Conservation (phyloP, 2,329 filamentous ascomycete species). For the Penicillium sp. region DNA sequence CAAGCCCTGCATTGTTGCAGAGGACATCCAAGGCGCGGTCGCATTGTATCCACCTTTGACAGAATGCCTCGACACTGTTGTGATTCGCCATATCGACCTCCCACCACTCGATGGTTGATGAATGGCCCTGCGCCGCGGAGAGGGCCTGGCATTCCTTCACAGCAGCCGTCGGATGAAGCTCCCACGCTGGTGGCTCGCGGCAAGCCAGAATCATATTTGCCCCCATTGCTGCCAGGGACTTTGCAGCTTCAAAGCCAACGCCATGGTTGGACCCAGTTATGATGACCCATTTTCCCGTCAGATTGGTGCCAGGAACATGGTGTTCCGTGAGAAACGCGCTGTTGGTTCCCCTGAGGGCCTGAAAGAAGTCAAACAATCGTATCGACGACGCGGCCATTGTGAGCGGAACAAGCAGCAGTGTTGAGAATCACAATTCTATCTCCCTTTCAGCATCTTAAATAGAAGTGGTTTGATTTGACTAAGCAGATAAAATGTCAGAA, state of each 20-base stretch:
- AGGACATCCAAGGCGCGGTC: slow-evolving; percentile 17
- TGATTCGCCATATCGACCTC: slow-evolving; percentile 18
- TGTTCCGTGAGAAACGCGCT: slow-evolving; percentile 4
- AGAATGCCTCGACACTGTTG: slow-evolving; percentile 15
- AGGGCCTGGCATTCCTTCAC: slow-evolving; percentile 11
- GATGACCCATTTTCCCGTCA: slow-evolving; percentile 19
- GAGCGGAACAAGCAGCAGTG: background rate
- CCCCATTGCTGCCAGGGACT: slow-evolving; percentile 18
- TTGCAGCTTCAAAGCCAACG: slow-evolving; percentile 18
- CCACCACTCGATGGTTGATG: slow-evolving; percentile 18
- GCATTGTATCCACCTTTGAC: slow-evolving; percentile 12
- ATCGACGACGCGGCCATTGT: background rate
- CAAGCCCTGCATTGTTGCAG: slow-evolving; percentile 19
- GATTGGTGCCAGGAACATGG: slow-evolving; percentile 7
- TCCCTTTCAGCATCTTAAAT: background rate
- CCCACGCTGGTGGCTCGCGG: slow-evolving; percentile 17
- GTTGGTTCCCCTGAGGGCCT: background rate
- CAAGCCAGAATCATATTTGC: slow-evolving; percentile 23
- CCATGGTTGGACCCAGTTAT: slow-evolving; percentile 21
- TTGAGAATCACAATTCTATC: background rate
- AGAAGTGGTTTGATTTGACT: background rate
- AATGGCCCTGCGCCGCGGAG: slow-evolving; percentile 9
- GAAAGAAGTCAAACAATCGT: background rate
- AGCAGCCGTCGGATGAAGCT: slow-evolving; percentile 14
- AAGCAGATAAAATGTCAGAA: background rate